phyloP scores from a whole-genome alignment of 2,329 filamentous ascomycete species.

The Achaetomium macrosporum region DNA sequence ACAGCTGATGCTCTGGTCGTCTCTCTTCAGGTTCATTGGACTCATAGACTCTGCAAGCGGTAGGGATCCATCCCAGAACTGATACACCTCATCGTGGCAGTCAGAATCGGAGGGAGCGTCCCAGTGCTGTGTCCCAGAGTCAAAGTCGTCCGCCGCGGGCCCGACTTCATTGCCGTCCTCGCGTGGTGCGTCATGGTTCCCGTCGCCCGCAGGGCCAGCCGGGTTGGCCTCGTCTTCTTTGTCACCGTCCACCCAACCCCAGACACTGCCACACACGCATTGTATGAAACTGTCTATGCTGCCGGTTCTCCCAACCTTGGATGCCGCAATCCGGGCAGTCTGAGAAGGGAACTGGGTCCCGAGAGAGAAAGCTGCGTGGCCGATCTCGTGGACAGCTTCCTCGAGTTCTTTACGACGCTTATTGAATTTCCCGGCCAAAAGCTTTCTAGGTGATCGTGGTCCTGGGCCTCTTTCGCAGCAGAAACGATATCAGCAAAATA shows the following conservation, averaged over 20 bases:
- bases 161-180: no score
- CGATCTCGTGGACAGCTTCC: not conserved
- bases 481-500: slow-evolving; percentile 6
- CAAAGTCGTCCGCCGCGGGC: no score
- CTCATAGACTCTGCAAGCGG: no score
- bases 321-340: not conserved
- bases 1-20: no score
- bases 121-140: no score
- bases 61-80: no score
- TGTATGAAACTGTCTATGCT: slow-evolving; percentile 5
- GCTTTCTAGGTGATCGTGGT: slow-evolving; percentile 3
- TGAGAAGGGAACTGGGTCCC: not conserved
- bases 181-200: no score
- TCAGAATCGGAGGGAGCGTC: no score
- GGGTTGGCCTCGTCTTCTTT: no score
- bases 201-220: no score
- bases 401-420: slow-evolving; percentile 4
- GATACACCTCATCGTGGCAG: no score
- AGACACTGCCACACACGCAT: slow-evolving; percentile 1
- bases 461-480: slow-evolving; percentile 3
- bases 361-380: not conserved
- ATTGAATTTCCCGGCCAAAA: slow-evolving; percentile 5
- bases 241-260: not conserved
- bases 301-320: not conserved
- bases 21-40: no score